A percentile compares a stretch with the other conserved stretches of the same genome.
These are phyloP conservation scores for Blyttiomyces sp. DNA, from an alignment of 371 early-diverging fungal species.

Conservation along the genomic window DNA sequence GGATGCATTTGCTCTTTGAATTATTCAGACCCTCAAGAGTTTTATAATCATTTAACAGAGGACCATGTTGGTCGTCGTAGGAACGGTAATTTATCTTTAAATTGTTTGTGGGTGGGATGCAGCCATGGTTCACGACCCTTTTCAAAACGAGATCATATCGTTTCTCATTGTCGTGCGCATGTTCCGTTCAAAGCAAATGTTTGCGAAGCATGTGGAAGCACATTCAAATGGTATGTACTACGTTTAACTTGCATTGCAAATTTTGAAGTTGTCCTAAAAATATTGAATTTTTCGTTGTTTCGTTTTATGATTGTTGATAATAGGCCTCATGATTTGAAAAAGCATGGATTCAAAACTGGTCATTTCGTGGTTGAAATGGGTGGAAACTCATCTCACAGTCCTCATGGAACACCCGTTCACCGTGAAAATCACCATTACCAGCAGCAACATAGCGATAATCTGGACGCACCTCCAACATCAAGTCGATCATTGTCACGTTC, in stretches of 20 bases:
- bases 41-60: slow-evolving; percentile 18
- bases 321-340: slow-evolving; percentile 1
- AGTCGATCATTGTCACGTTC: not conserved
- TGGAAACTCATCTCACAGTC: not conserved
- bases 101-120: slow-evolving; percentile 18
- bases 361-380: not conserved
- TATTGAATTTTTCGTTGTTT: not conserved
- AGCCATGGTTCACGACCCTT: slow-evolving; percentile 3
- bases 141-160: slow-evolving; percentile 16
- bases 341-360: not conserved
- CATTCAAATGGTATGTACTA: slow-evolving; percentile 1
- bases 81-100: slow-evolving; percentile 6
- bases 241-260: no score
- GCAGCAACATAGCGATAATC: not conserved
- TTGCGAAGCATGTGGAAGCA: slow-evolving; percentile 7
- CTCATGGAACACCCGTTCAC: not conserved
- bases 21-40: not conserved
- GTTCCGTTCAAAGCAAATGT: slow-evolving; percentile 22
- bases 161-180: slow-evolving; percentile 20
- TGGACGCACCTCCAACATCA: not conserved
- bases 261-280: no score
- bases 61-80: slow-evolving; percentile 14
- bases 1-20: not conserved
- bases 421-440: not conserved
- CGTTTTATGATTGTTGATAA: no score